phyloP scores from a whole-genome alignment of 164 flowering plant species.

The Akebia trifoliata region DNA sequence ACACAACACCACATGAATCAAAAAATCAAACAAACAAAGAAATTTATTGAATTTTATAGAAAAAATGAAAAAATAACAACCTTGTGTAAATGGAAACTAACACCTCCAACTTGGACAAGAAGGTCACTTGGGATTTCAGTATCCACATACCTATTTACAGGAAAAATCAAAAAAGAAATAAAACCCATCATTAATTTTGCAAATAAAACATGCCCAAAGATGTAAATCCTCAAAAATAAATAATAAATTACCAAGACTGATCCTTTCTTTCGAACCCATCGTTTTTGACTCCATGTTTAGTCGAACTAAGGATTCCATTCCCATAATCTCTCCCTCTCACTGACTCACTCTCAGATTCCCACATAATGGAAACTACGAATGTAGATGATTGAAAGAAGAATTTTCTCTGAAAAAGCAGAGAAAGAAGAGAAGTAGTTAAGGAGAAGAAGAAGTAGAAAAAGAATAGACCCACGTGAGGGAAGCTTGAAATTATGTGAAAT shows the following conservation, averaged over 20 bases:
- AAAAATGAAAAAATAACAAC: constrained; percentile 28
- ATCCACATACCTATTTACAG: constrained; percentile 61
- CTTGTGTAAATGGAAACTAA: constrained; percentile 88
- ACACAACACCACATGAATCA: not conserved
- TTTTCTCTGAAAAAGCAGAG: constrained; percentile 3
- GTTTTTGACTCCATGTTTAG: constrained; percentile 63
- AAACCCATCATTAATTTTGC: not conserved
- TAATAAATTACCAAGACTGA: constrained; percentile 56
- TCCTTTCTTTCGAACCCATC: constrained; percentile 86
- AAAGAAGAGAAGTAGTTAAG: constrained; percentile 13
- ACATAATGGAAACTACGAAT: constrained; percentile 38
- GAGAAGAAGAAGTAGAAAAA: constrained; percentile 15
- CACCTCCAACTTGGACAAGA: constrained; percentile 62
- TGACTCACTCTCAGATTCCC: constrained; percentile 85
- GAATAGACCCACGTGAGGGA: constrained; percentile 46
- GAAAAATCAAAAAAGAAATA: not conserved
- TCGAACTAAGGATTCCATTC: constrained; percentile 49
- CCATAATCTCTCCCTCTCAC: constrained; percentile 53
- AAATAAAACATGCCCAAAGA: not conserved
- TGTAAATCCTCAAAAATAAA: not conserved
- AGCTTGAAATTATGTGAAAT: constrained; percentile 43
- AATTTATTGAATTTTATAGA: not conserved
- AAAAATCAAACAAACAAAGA: too few relatives aligned
- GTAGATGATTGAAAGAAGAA: constrained; percentile 12
- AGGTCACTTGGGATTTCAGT: constrained; percentile 92